Percentiles rank a stretch among this genome's conserved stretches.
phyloP scores from a whole-genome alignment of 169 alveolate species.

The Plasmodium inui region DNA sequence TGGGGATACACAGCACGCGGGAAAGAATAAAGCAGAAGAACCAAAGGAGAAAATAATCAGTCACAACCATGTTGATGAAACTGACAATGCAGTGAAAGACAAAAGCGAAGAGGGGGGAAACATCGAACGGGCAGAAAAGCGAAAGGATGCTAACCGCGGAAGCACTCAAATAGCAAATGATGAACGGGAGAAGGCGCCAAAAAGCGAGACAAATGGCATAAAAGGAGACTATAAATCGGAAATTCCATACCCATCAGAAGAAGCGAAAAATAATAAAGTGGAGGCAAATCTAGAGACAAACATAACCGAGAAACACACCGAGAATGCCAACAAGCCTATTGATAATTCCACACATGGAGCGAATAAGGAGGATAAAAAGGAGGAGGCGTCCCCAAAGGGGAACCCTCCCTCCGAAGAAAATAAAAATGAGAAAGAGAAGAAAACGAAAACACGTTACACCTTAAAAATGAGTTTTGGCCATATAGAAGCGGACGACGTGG shows the following conservation, averaged over 20 bases:
- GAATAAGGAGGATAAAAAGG: not conserved
- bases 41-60: not conserved
- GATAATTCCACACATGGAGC: not conserved
- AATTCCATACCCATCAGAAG: not conserved
- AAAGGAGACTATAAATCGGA: conserved; percentile 10
- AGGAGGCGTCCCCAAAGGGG: not conserved
- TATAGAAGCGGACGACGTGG: conserved; percentile 10
- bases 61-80: not conserved
- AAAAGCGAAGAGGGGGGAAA: not conserved
- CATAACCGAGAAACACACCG: not conserved
- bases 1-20: not conserved
- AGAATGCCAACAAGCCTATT: not conserved
- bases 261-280: not conserved
- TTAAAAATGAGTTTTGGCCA: conserved; percentile 56
- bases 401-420: not conserved
- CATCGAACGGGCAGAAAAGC: not conserved
- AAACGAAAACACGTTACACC: not conserved
- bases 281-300: not conserved
- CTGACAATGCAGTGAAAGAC: not conserved
- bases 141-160: not conserved
- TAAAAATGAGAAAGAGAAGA: not conserved
- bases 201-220: not conserved
- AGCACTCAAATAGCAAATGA: not conserved
- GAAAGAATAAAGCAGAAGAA: not conserved
- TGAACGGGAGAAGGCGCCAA: not conserved